phyloP scores from a whole-genome alignment of 345 rosid species.

The Salix suchowensis region DNA sequence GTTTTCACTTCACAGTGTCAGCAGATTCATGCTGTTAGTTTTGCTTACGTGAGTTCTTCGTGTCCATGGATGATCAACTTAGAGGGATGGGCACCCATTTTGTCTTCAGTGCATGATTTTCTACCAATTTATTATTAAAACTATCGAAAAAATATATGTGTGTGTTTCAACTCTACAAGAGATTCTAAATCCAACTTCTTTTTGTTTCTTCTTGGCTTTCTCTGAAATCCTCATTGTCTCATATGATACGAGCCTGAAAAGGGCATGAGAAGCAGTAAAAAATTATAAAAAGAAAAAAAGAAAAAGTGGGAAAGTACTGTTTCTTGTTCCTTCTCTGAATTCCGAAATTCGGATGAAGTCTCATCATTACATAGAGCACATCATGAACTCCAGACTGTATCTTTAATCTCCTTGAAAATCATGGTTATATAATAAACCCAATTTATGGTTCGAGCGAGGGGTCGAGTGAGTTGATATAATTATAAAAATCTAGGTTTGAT shows the following conservation, averaged over 20 bases:
- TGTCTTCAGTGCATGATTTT: neutral
- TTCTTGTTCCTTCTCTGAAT: conserved; percentile 12
- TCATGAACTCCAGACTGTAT: neutral
- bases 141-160: too few relatives aligned
- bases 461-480: too few relatives aligned
- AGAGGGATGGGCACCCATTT: neutral
- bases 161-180: neutral
- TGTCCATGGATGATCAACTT: neutral
- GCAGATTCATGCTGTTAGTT: neutral
- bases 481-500: too few relatives aligned
- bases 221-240: conserved; percentile 3
- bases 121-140: too few relatives aligned
- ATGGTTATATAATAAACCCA: too few relatives aligned
- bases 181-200: neutral
- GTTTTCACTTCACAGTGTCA: neutral
- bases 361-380: neutral
- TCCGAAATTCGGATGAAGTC: neutral
- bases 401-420: too few relatives aligned
- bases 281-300: too few relatives aligned
- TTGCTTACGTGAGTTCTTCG: neutral
- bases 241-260: conserved; percentile 7
- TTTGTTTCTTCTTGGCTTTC: neutral
- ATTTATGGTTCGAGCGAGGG: too few relatives aligned
- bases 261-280: neutral
- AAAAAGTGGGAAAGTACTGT: conserved; percentile 7